Base-by-base conservation (phyloP, 2,329 filamentous ascomycete species). In the Cadophora luteo-olivacea region DNA sequence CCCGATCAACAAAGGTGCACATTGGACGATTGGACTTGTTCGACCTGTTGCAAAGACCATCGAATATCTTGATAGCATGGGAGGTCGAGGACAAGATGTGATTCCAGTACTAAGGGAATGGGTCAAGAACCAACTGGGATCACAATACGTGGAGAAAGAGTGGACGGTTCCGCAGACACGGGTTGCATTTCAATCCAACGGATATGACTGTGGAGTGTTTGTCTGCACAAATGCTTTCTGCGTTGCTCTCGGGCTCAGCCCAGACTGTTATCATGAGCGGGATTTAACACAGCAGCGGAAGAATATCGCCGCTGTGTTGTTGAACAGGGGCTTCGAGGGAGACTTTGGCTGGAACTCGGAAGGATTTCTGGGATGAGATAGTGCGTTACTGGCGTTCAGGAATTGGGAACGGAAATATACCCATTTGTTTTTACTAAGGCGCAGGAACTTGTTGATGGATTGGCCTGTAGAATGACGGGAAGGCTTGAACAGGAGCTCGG, bases 191-290 rank as follows among this genome's bases (percentile, higher is more conserved):
- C 92, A 94, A 77, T 82, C 80, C 32, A 94, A 94, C 75, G 85
- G 85, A 1, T 88, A 86, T 75, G 92, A 94, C 77, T 94, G 92
- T 73, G 92, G 92, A n/a, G 87, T 93, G 3, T 92, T 93, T 77
- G 87, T 90, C 16, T 88, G 92, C 72, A 87, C 91, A 22, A 95
- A 94, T 75, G 89, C 87, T 19, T 85, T 93, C 60, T 91, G 88
- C 66, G 74, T 82, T 38, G 79, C 83, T 2, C 78, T 80, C 19
- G 82, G 80, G 0, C 74, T 81, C 14, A 77, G 80, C 7, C 77
- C 78, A 1, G 73, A 73, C 9, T 80, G 81, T 33, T 89, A 91
- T 68, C 73, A 78, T 1, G 79, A 85, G 45, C 71, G 77, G 0
- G 85, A 91, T 65, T 86, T 92, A 83, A 81, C 83, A 1, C 78